Evolutionary conservation across 225 moss, liverwort and hornwort genomes (phyloP).

Genomic region (Ulota crispa): DNA sequence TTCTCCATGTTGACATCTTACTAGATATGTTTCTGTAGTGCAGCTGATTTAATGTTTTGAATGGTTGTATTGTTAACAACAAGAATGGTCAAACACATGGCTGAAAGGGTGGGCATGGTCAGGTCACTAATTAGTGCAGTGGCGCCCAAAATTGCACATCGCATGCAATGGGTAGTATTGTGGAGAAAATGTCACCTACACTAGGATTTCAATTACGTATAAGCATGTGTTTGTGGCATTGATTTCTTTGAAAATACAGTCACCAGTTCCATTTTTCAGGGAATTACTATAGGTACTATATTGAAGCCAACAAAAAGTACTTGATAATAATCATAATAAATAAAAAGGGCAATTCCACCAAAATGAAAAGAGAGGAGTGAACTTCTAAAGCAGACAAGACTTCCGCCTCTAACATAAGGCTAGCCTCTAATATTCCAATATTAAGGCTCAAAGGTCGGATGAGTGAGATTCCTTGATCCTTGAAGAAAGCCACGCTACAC

Average conservation of each 20-base stretch:
- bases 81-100: not conserved
- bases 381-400: conserved; percentile 89
- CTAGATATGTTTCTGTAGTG: not conserved
- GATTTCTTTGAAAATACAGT: not conserved
- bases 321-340: not conserved
- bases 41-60: too few species aligned
- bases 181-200: conserved; percentile 64
- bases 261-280: not conserved
- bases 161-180: conserved; percentile 95
- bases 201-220: too few species aligned
- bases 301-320: not conserved
- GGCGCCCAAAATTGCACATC: conserved; percentile 94
- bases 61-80: not conserved
- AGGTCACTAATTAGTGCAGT: conserved; percentile 67
- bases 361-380: not conserved
- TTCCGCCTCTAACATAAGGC: conserved; percentile 87
- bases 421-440: conserved; percentile 60
- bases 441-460: conserved; percentile 62
- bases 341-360: too few species aligned
- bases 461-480: conserved; percentile 84
- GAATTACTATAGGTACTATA: not conserved
- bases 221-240: not conserved
- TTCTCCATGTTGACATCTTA: not conserved
- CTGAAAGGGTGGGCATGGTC: not conserved
- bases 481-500: too few species aligned